phyloP scores from a whole-genome alignment of 441 rosid genomes.

The Gossypium aridum region DNA sequence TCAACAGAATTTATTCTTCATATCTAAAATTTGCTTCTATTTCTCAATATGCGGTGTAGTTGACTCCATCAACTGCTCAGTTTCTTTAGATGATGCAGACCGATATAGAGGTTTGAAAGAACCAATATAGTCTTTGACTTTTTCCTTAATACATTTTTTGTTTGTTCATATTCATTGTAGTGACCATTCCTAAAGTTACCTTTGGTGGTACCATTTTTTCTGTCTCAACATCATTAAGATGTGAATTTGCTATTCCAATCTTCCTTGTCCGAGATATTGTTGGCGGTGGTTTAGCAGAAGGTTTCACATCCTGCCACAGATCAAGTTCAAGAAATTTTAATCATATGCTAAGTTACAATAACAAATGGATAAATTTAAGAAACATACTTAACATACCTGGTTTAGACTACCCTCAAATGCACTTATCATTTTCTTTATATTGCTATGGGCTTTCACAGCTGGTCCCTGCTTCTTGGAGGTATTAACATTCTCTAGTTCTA shows the following conservation, averaged over 20 bases:
- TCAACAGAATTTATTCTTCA: conserved; percentile 15
- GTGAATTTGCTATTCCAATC: conserved; percentile 17
- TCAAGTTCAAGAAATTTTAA: conserved; percentile 11
- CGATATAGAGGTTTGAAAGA: background rate
- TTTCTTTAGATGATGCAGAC: conserved; percentile 15
- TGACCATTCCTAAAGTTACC: conserved; percentile 5
- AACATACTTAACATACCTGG: conserved; percentile 41
- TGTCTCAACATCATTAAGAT: conserved; percentile 8
- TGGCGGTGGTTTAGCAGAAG: conserved; percentile 26
- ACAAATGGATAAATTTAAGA: background rate
- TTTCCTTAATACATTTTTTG: background rate
- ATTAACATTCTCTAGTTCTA: conserved; percentile 17
- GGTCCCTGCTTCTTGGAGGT: conserved; percentile 22
- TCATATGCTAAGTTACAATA: background rate
- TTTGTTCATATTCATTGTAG: background rate
- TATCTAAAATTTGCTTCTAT: conserved; percentile 14
- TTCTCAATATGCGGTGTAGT: background rate
- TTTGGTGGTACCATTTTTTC: conserved; percentile 11
- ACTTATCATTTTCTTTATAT: conserved; percentile 70
- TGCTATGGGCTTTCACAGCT: conserved; percentile 41
- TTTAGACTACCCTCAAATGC: conserved; percentile 54
- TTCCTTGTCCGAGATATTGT: conserved; percentile 23
- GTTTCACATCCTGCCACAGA: conserved; percentile 37
- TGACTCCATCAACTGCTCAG: conserved; percentile 7
- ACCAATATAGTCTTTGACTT: conserved; percentile 14